A percentile compares a stretch with the other conserved stretches of the same genome.
Evolutionary conservation across 306 rosid species (phyloP).

Genomic region (Carpinus fangiana): DNA sequence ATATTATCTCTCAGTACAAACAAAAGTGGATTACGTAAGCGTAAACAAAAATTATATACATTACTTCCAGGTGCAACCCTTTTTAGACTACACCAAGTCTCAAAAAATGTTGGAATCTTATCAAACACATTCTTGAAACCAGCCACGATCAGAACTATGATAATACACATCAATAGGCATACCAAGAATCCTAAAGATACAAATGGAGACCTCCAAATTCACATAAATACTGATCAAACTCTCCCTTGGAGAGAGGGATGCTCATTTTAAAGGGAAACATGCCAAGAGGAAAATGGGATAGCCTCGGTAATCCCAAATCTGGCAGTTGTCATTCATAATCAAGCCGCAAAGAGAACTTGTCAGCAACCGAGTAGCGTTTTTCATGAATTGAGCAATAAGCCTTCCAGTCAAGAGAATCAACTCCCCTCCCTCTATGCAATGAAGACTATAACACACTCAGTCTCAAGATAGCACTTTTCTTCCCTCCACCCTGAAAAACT

Average conservation of each 20-base stretch:
- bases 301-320: conserved; percentile 13
- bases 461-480: conserved; percentile 23
- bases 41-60: background rate
- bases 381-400: conserved; percentile 12
- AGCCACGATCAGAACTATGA: conserved; percentile 26
- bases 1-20: background rate
- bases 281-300: conserved; percentile 23
- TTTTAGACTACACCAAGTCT: conserved; percentile 20
- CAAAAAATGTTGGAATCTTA: conserved; percentile 31
- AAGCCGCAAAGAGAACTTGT: conserved; percentile 4
- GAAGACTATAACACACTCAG: conserved; percentile 13
- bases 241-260: conserved; percentile 21
- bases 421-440: conserved; percentile 20
- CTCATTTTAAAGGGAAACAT: conserved; percentile 15
- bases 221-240: conserved; percentile 9
- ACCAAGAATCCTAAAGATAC: conserved; percentile 15
- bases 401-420: conserved; percentile 23
- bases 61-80: conserved; percentile 11
- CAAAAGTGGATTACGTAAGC: conserved; percentile 2
- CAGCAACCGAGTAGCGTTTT: conserved; percentile 8
- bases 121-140: conserved; percentile 18
- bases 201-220: conserved; percentile 18
- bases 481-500: conserved; percentile 30
- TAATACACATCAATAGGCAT: conserved; percentile 1
- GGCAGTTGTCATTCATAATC: conserved; percentile 19